A percentile compares a stretch with the other conserved stretches of the same genome.
Evolutionary conservation across 768 basidiomycete species (phyloP).

Genomic region (Macrolepiota dolichaula): DNA sequence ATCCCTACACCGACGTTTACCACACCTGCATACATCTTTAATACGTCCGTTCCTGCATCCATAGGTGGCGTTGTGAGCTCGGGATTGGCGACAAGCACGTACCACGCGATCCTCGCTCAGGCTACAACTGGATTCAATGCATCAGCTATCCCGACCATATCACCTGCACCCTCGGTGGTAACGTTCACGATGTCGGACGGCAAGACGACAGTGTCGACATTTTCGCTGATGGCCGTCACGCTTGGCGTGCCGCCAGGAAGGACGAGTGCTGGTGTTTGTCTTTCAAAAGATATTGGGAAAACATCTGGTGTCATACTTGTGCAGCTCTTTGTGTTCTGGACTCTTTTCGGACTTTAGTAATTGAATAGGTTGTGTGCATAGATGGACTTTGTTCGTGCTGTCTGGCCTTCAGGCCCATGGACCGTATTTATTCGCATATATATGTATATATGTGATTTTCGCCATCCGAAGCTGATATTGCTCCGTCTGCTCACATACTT

Average conservation of each 20-base stretch:
- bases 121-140: conserved; percentile 33
- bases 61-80: conserved; percentile 54
- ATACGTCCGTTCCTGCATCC: conserved; percentile 56
- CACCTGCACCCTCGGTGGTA: conserved; percentile 43
- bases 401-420: not conserved
- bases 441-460: not conserved
- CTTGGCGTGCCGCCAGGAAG: conserved; percentile 68
- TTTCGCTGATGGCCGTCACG: conserved; percentile 40
- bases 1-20: conserved; percentile 62
- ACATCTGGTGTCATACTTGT: not conserved
- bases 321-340: not conserved
- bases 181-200: conserved; percentile 60
- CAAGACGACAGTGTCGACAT: conserved; percentile 50
- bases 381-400: not conserved
- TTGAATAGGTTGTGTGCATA: not conserved
- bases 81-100: conserved; percentile 72
- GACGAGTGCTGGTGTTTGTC: conserved; percentile 25
- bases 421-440: not conserved
- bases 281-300: not conserved
- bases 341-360: not conserved
- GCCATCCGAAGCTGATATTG: not conserved
- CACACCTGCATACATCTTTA: conserved; percentile 65
- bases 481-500: not conserved
- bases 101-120: conserved; percentile 50
- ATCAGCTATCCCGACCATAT: conserved; percentile 56